Conservation (phyloP, 352 stramenopile species). For the Aphanomyces invadans region DNA sequence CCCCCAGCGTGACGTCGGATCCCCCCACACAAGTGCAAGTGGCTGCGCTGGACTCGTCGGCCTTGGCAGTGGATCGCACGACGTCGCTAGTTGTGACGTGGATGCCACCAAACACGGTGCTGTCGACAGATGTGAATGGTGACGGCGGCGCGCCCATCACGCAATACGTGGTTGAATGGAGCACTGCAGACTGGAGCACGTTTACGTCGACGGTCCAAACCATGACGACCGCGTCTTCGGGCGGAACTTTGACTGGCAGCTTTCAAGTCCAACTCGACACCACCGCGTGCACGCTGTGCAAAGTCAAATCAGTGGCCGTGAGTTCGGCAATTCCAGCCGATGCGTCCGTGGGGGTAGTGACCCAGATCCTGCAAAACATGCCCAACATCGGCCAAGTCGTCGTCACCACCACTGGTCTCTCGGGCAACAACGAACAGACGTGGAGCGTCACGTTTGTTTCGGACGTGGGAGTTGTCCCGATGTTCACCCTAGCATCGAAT, state of each 20-base stretch:
- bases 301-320: conserved; percentile 52
- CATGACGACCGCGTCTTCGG: conserved; percentile 45
- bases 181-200: conserved; percentile 56
- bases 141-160: conserved; percentile 75
- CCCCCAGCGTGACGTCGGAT: conserved; percentile 82
- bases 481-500: conserved; percentile 40
- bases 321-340: conserved; percentile 74
- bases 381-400: conserved; percentile 89
- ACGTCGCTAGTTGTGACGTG: conserved; percentile 84
- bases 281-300: conserved; percentile 58
- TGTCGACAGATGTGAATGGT: conserved; percentile 59
- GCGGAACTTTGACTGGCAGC: conserved; percentile 38
- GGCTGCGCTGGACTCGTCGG: conserved; percentile 28
- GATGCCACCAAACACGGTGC: conserved; percentile 43
- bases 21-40: conserved; percentile 50
- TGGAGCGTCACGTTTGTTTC: conserved; percentile 78
- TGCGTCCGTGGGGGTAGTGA: conserved; percentile 46
- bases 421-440: conserved; percentile 48
- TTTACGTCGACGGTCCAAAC: conserved; percentile 58
- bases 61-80: conserved; percentile 32
- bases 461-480: conserved; percentile 45
- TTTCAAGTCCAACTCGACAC: conserved; percentile 86
- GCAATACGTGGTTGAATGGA: conserved; percentile 93
- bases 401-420: conserved; percentile 45
- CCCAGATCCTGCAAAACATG: conserved; percentile 85